Evolutionary conservation across 2,329 filamentous ascomycete species (phyloP), one percentile per base, ranked within the genome.

Genomic region (Xylariaceae sp.): DNA sequence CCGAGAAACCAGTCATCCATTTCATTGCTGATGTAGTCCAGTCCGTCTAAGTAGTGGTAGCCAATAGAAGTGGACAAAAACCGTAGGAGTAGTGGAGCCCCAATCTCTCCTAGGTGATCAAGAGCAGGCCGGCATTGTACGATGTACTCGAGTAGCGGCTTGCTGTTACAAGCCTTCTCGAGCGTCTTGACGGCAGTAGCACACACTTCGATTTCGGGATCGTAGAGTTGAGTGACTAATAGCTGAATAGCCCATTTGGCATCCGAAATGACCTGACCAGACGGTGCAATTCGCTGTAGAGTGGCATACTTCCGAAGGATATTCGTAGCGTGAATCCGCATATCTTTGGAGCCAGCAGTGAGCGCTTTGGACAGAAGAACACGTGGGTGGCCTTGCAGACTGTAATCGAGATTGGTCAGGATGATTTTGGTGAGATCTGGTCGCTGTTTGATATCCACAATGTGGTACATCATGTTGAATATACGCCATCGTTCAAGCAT

Each of bases 1-100:
- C 94, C 94, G 30, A 99, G 77, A 65, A 97, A 99, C 94, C 94
- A 99, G 70, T 99, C 95, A 60, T 99, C 94, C 94, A 99, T 99
- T 68, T 99, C 95, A 65, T 95, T 94, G 54, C 91, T 96, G 68
- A 99, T 99, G 66, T 99, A 99, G 71, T 99, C 95, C 39, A 99
- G 76, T 0, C 91, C 94, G 64, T 97, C 90, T 6, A 99, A 78
- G 68, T 99, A 99, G 68, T 97, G 91, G 64, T 99, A 99, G 44
- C 94, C 94, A 49, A 96, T 92, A 2, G 91, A 96, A 0, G 92
- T 97, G 0, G 91, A 96, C 47, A 99, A 70, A 68, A 99, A 99
- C 38, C 94, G 86, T 45, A 99, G 75, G 5, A 99, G 79, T 18
- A 99, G 75, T 1, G 95, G 94, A 14, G 95, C 94, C 2, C 94